phyloP scores from a whole-genome alignment of 164 flowering plant species.

The Annona squamosa region DNA sequence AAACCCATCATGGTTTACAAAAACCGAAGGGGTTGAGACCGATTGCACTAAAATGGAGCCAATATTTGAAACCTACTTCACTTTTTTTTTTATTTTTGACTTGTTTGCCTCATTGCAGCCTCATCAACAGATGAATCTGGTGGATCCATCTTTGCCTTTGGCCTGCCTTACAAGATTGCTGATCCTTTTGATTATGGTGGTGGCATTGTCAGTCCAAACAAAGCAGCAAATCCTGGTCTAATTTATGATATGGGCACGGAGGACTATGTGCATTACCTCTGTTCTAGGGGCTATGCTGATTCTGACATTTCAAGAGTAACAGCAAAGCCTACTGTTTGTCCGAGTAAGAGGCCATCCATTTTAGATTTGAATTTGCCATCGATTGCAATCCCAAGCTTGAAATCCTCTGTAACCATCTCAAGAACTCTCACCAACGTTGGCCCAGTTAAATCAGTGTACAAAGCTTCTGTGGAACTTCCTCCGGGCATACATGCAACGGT shows the following conservation, averaged over 20 bases:
- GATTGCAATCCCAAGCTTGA: constrained; percentile 37
- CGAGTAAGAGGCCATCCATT: not conserved
- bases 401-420: constrained; percentile 19
- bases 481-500: constrained; percentile 32
- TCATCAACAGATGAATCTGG: not conserved
- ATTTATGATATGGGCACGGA: constrained; percentile 22
- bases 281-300: constrained; percentile 30
- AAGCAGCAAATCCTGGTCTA: constrained; percentile 28
- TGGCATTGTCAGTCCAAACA: constrained; percentile 33
- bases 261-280: constrained; percentile 34
- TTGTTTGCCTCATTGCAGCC: not conserved
- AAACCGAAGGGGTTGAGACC: no score
- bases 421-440: constrained; percentile 50
- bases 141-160: not conserved
- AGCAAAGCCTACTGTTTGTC: constrained; percentile 12
- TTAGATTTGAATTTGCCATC: constrained; percentile 44
- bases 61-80: constrained; percentile 12
- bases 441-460: constrained; percentile 3
- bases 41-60: not conserved
- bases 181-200: constrained; percentile 40
- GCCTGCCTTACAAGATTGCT: constrained; percentile 18
- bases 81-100: not conserved
- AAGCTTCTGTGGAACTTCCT: constrained; percentile 36
- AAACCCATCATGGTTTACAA: not conserved
- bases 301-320: constrained; percentile 19